Conservation (phyloP, 495 filamentous ascomycete genomes). For the Bathelium albidoporum region DNA sequence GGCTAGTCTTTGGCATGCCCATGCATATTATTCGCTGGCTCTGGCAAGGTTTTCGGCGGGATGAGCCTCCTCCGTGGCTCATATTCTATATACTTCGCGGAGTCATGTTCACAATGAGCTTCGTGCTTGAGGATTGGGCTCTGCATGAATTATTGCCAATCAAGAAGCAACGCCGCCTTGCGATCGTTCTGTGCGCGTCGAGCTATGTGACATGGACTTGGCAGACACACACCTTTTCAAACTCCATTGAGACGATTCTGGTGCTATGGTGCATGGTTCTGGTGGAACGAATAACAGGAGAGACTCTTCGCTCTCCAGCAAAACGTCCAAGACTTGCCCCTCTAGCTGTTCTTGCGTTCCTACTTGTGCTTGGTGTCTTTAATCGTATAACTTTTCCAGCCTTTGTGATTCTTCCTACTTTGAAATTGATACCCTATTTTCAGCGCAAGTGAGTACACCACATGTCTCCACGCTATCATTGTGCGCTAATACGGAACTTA, state of each 20-base stretch:
- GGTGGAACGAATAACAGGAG: constrained; percentile 69
- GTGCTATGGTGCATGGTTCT: constrained; percentile 88
- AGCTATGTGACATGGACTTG: constrained; percentile 98
- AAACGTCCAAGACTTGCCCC: constrained; percentile 65
- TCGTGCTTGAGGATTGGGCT: constrained; percentile 96
- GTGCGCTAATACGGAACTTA: constrained; percentile 22
- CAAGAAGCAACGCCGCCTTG: constrained; percentile 57
- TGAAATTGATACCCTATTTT: constrained; percentile 78
- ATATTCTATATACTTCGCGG: constrained; percentile 82
- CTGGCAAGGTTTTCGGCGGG: constrained; percentile 51
- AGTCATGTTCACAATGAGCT: constrained; percentile 86
- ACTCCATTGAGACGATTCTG: constrained; percentile 85
- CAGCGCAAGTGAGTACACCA: constrained; percentile 52
- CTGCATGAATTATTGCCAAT: constrained; percentile 79
- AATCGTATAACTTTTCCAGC: constrained; percentile 96
- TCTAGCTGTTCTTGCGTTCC: constrained; percentile 63
- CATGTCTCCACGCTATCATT: background rate
- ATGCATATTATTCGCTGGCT: constrained; percentile 87
- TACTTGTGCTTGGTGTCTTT: constrained; percentile 77
- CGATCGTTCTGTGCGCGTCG: constrained; percentile 74
- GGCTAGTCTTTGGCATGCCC: constrained; percentile 83
- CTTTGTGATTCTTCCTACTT: constrained; percentile 68
- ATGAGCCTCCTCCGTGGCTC: constrained; percentile 49
- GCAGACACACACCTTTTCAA: constrained; percentile 98
- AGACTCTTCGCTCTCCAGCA: constrained; percentile 33